Base-by-base conservation (phyloP, 768 basidiomycete species). In the Lactifluus piperatus region DNA sequence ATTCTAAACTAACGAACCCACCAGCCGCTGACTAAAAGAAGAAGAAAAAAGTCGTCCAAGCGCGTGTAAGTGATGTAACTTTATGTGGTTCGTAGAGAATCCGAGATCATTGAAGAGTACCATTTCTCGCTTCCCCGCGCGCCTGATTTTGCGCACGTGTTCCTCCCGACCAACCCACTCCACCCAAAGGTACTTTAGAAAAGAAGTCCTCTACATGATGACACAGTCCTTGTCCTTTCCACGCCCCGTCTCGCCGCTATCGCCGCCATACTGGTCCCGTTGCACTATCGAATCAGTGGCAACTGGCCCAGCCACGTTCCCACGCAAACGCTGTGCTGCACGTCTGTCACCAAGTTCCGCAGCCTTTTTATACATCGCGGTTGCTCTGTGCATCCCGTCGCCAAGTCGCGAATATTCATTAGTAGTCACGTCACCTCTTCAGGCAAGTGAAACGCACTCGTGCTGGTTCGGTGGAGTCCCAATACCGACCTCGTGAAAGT, bases 401-500 rank as follows among this genome's bases (percentile, higher is more conserved):
- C 16, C 4, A 32, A n/a, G 45, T 16, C 56, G 37, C 8, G 44
- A 7, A 16, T 4, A 18, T 45, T 14, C 22, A 29, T n/a, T 18
- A 36, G 45, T 16, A 24, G 45, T 51, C 54, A 29, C 14, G 26
- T 36, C 45, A 36, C 7, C 13, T 0, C 34, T 3, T 52, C 30
- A 53, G 36, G 36, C 7, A 48, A 48, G 11, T 18, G 29, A 47
- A 44, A 79, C 85, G 65, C 68, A 91, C 82, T 91, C 86, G 51
- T 76, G 72, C 67, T 79, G 74, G 73, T 83, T 83, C 27, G 81
- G 76, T 51, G 78, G 68, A 44, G 88, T 90, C 43, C 91, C 91
- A 60, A 94, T 91, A 39, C 94, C 95, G 47, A 95, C 92, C 75
- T 99, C 95, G 63, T 86, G 80, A 71, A 99, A 99, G 76, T 99